Evolutionary conservation across 805 yeast species (phyloP).

Genomic region (Wickerhamiella galacta): DNA sequence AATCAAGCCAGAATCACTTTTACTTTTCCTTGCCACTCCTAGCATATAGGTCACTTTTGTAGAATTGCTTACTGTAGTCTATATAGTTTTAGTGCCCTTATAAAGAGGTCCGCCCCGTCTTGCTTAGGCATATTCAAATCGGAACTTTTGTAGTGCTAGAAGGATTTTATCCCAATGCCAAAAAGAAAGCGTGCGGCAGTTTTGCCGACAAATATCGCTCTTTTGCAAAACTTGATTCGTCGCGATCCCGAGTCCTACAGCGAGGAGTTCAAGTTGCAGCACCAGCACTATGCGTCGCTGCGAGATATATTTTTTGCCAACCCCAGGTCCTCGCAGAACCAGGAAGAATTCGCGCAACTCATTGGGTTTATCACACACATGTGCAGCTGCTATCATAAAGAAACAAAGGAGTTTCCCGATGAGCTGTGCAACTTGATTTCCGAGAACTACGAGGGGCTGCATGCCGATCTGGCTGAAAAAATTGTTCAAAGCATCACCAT

Average conservation of each 20-base stretch:
- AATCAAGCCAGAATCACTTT: no score
- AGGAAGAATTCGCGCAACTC: slow-evolving; percentile 60
- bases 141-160: no score
- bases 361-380: slow-evolving; percentile 88
- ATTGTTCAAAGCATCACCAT: slow-evolving; percentile 76
- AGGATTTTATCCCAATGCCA: slow-evolving; percentile 47
- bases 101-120: no score
- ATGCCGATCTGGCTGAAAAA: slow-evolving; percentile 80
- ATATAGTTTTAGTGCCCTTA: no score
- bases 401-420: slow-evolving; percentile 68
- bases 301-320: slow-evolving; percentile 72
- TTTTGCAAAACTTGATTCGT: slow-evolving; percentile 80
- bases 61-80: no score
- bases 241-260: slow-evolving; percentile 88
- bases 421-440: slow-evolving; percentile 55
- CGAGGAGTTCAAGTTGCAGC: slow-evolving; percentile 88
- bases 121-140: no score
- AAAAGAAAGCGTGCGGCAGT: slow-evolving; percentile 83
- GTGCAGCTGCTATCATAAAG: slow-evolving; percentile 75
- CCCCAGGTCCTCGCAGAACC: slow-evolving; percentile 42
- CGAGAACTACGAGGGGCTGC: slow-evolving; percentile 63
- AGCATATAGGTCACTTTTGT: no score
- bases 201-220: slow-evolving; percentile 78
- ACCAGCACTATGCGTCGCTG: slow-evolving; percentile 78
- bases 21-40: no score